A percentile compares a stretch with the other conserved stretches of the same genome.
Evolutionary conservation across 495 filamentous ascomycete species (phyloP).

Genomic region (Penicillium pulvis): DNA sequence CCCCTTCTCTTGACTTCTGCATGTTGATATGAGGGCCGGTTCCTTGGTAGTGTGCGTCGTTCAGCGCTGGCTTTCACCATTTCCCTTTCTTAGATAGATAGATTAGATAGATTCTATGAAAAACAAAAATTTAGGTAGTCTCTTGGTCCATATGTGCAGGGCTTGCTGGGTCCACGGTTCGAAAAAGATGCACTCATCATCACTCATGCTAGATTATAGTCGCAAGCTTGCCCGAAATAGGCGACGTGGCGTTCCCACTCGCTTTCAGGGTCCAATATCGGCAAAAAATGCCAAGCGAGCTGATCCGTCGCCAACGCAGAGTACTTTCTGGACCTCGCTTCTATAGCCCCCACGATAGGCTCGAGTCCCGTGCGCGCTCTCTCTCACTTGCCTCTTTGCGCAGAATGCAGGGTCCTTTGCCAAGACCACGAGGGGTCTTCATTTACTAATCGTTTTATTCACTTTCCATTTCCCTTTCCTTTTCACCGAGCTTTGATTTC

Average conservation of each 20-base stretch:
- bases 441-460: not conserved
- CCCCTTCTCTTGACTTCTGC: slow-evolving; percentile 7
- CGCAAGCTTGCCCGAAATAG: not conserved
- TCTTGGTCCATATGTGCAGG: not conserved
- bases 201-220: not conserved
- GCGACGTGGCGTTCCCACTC: not conserved
- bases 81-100: slow-evolving; percentile 25
- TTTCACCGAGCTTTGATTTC: not conserved
- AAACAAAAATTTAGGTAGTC: slow-evolving; percentile 4
- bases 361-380: slow-evolving; percentile 3
- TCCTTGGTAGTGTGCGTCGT: slow-evolving; percentile 9
- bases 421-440: not conserved
- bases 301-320: not conserved
- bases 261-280: not conserved
- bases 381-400: slow-evolving; percentile 1
- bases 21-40: slow-evolving; percentile 17
- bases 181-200: not conserved
- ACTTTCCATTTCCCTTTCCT: not conserved
- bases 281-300: not conserved
- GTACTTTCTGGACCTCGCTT: not conserved
- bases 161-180: not conserved
- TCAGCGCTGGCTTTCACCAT: slow-evolving; percentile 9
- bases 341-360: not conserved
- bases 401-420: slow-evolving; percentile 1
- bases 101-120: slow-evolving; percentile 29